A percentile compares a stretch with the other conserved stretches of the same genome.
phyloP scores from a whole-genome alignment of 2,329 filamentous ascomycete genomes.

The Aspergillus chevalieri region DNA sequence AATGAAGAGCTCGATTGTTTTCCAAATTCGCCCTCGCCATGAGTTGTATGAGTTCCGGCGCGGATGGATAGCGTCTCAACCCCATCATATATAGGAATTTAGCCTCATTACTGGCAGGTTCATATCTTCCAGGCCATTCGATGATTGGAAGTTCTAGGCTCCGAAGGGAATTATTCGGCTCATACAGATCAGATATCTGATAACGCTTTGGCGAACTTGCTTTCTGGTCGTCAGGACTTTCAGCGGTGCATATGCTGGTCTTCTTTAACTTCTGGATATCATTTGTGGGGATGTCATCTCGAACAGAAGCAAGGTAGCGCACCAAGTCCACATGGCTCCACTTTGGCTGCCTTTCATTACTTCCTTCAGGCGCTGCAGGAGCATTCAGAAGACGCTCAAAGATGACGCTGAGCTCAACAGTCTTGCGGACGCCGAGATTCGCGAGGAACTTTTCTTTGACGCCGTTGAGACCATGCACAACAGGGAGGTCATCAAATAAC shows the following conservation, averaged over 20 bases:
- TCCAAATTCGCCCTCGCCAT: slow-evolving; percentile 59
- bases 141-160: slow-evolving; percentile 67
- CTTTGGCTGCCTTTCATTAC: slow-evolving; percentile 46
- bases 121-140: slow-evolving; percentile 73
- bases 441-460: slow-evolving; percentile 87
- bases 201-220: slow-evolving; percentile 53
- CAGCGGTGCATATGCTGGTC: slow-evolving; percentile 76
- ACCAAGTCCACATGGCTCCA: slow-evolving; percentile 95
- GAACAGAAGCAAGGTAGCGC: slow-evolving; percentile 86
- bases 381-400: slow-evolving; percentile 75
- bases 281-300: slow-evolving; percentile 74
- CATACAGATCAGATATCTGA: slow-evolving; percentile 71
- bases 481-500: slow-evolving; percentile 87
- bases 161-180: slow-evolving; percentile 66
- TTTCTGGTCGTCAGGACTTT: slow-evolving; percentile 52
- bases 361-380: slow-evolving; percentile 40
- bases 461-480: slow-evolving; percentile 66
- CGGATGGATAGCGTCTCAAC: slow-evolving; percentile 63
- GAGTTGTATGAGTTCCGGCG: slow-evolving; percentile 68
- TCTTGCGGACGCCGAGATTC: slow-evolving; percentile 85
- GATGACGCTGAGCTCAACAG: slow-evolving; percentile 87
- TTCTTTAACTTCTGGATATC: slow-evolving; percentile 74
- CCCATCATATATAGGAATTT: slow-evolving; percentile 69
- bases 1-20: slow-evolving; percentile 51
- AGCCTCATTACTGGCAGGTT: slow-evolving; percentile 62